Base-by-base conservation (phyloP, 1,139 yeast genomes). In the Sugiyamaella xylanicola region DNA sequence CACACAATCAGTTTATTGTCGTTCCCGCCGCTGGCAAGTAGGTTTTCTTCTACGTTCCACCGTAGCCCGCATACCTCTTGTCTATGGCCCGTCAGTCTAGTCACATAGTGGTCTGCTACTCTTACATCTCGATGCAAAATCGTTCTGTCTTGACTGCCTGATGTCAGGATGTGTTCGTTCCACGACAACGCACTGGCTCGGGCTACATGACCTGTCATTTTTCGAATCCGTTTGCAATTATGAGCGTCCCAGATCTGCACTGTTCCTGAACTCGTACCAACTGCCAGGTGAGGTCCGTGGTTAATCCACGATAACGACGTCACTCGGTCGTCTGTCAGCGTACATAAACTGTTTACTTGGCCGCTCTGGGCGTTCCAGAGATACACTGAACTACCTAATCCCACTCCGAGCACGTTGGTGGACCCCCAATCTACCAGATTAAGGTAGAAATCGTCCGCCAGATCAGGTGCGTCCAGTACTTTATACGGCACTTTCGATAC, bases 371-470 rank as follows among this genome's bases (percentile, higher is more conserved):
- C 96, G 69, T 91, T 92, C 92, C 98, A 92, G 21, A 92, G 74
- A 68, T 93, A 93, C 1, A 92, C 97, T 51, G 89, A 81, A 55
- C 88, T 84, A 0, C 96, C 96, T 46, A 93, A 76, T 0, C 97
- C 98, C 8, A 93, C 99, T 0, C 95, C 97, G 39, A 93, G 74
- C 27, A 88, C 75, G 70, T 92, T 96, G 60, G 86, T 91, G 36
- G 89, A 83, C 0, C 98, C 97, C 99, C 99, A 93, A 70, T 93
- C 98, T 1, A 93, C 88, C 58, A 93, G 76, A 68, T 93, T 95
- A 45, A 91, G 77, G 68, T 93, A 93, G 68, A 92, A 93, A 70
- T 93, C 98, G 69, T 95, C 99, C 9, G 91, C 88, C 39, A 95
- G 76, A 57, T 91, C 96, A 0, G 99, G 99, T 0, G 99, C 99